These are phyloP conservation scores for Aureobasidium vineae DNA, from an alignment of 2,329 filamentous ascomycete species.

Conservation along the genomic window DNA sequence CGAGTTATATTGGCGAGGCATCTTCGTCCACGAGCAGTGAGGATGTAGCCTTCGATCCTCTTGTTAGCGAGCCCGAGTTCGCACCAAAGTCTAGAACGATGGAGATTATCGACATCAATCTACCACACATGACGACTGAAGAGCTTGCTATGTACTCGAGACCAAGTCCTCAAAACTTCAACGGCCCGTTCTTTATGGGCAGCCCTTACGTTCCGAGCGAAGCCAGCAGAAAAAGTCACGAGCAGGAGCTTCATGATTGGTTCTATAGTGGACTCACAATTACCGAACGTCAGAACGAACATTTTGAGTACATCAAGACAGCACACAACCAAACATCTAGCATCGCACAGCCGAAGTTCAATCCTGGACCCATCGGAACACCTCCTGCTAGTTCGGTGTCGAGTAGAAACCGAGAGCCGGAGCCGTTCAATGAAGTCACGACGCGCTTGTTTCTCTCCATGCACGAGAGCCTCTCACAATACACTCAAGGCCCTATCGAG, in stretches of 20 bases:
- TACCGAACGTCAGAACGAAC: conserved; percentile 37
- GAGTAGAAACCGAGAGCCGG: not conserved
- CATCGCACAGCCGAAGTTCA: not conserved
- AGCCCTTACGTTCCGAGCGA: conserved; percentile 31
- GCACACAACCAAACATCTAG: conserved; percentile 12
- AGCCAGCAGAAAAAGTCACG: conserved; percentile 33
- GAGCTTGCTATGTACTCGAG: conserved; percentile 22
- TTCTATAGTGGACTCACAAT: conserved; percentile 37
- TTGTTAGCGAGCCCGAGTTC: conserved; percentile 25
- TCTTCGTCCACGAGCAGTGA: not conserved
- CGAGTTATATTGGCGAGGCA: not conserved
- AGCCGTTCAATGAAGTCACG: conserved; percentile 21
- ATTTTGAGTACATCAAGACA: conserved; percentile 33
- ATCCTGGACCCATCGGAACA: conserved; percentile 24
- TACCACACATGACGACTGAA: conserved; percentile 11
- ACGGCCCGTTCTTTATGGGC: conserved; percentile 41
- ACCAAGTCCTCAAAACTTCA: conserved; percentile 40
- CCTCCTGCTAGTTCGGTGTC: not conserved
- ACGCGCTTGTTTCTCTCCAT: conserved; percentile 44
- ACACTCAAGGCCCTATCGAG: conserved; percentile 40
- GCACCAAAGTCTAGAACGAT: not conserved
- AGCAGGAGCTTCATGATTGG: conserved; percentile 45
- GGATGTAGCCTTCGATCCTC: conserved; percentile 11
- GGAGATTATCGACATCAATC: conserved; percentile 2
- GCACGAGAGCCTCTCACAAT: conserved; percentile 45